These are phyloP conservation scores for Geotrichum ghanense DNA, from an alignment of 805 yeast species.

Conservation along the genomic window DNA sequence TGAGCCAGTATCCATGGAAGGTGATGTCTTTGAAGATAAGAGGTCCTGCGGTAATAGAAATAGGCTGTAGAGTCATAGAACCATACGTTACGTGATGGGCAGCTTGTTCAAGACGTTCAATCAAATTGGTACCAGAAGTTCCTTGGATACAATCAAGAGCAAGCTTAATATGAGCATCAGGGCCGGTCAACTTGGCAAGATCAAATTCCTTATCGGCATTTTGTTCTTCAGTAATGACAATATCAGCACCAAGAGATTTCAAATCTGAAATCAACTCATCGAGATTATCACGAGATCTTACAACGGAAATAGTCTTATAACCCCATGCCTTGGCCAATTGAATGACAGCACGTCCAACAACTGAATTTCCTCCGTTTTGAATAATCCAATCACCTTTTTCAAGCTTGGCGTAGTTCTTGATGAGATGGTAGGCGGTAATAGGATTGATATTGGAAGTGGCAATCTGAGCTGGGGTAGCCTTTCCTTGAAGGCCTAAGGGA, in stretches of 20 bases:
- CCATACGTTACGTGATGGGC: slow-evolving; percentile 88
- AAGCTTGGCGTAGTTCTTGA: slow-evolving; percentile 53
- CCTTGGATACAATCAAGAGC: slow-evolving; percentile 96
- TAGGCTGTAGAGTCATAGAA: slow-evolving; percentile 95
- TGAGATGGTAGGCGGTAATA: slow-evolving; percentile 81
- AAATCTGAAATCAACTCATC: slow-evolving; percentile 49
- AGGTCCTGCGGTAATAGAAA: slow-evolving; percentile 76
- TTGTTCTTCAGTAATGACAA: slow-evolving; percentile 83
- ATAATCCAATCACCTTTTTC: slow-evolving; percentile 75
- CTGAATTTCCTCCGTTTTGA: slow-evolving; percentile 94
- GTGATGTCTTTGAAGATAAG: slow-evolving; percentile 83
- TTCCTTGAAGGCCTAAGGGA: slow-evolving; percentile 10
- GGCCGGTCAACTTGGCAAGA: slow-evolving; percentile 34
- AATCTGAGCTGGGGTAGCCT: slow-evolving; percentile 40
- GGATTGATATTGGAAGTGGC: slow-evolving; percentile 93
- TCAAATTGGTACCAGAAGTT: slow-evolving; percentile 64
- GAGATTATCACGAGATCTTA: slow-evolving; percentile 74
- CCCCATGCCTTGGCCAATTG: slow-evolving; percentile 78
- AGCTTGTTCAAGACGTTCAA: slow-evolving; percentile 64
- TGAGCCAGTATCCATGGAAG: slow-evolving; percentile 89
- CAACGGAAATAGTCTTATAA: slow-evolving; percentile 72
- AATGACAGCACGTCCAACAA: slow-evolving; percentile 84
- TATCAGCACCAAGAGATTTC: slow-evolving; percentile 63
- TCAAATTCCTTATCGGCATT: slow-evolving; percentile 44
- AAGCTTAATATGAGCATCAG: slow-evolving; percentile 47